Evolutionary conservation across 1,284 basidiomycete genomes (phyloP).

Genomic region (Leucoagaricus sp.): DNA sequence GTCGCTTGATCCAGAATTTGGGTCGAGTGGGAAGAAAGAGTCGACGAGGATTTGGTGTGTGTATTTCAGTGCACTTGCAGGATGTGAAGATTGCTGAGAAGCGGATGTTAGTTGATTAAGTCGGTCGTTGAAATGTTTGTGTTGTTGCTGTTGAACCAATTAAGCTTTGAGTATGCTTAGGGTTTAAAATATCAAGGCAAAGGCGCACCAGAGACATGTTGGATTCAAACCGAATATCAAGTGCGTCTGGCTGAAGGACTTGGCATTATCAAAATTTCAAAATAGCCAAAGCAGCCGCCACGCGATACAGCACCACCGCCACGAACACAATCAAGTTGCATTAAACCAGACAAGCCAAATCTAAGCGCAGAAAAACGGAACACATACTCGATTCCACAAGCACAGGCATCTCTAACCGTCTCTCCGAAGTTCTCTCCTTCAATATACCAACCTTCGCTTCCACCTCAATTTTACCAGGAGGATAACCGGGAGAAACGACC

Average conservation of each 20-base stretch:
- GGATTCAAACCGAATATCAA: slow-evolving; percentile 82
- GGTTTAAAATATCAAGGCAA: slow-evolving; percentile 3
- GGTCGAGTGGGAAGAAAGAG: slow-evolving; percentile 70
- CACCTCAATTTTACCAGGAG: slow-evolving; percentile 68
- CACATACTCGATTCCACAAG: slow-evolving; percentile 84
- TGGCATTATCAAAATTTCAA: slow-evolving; percentile 13
- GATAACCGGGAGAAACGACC: slow-evolving; percentile 32
- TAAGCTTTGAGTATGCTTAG: not conserved
- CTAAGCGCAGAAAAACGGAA: no score
- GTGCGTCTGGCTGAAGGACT: slow-evolving; percentile 54
- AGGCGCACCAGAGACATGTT: slow-evolving; percentile 84
- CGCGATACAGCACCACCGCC: no score
- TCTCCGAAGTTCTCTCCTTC: slow-evolving; percentile 56
- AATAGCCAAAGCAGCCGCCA: slow-evolving; percentile 17
- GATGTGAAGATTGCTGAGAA: slow-evolving; percentile 50
- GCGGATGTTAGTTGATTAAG: slow-evolving; percentile 76
- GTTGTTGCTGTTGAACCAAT: slow-evolving; percentile 62
- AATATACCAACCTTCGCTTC: slow-evolving; percentile 93
- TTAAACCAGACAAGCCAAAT: no score
- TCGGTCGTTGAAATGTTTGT: slow-evolving; percentile 82
- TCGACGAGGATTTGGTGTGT: slow-evolving; percentile 82
- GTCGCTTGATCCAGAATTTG: slow-evolving; percentile 45
- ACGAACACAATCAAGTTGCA: slow-evolving; percentile 21
- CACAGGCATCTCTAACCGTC: slow-evolving; percentile 72
- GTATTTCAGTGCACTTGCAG: slow-evolving; percentile 69